Conservation (phyloP, 2,329 filamentous ascomycete genomes). For the Dactylellina cionopaga region DNA sequence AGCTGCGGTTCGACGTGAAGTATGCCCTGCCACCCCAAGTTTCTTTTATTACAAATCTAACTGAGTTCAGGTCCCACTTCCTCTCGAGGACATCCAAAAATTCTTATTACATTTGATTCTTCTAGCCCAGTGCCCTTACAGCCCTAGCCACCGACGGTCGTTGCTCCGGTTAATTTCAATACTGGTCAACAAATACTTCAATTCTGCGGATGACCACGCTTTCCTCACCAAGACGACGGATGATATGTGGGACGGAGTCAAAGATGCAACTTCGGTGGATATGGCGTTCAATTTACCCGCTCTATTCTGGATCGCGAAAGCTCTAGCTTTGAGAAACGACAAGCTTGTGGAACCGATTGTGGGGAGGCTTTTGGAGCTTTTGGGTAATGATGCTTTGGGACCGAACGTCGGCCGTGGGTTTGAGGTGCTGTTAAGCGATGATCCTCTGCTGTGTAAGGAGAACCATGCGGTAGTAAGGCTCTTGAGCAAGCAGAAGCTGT, state of each 20-base stretch:
- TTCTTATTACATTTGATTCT: slow-evolving; percentile 60
- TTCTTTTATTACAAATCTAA: slow-evolving; percentile 4
- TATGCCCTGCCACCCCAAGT: slow-evolving; percentile 14
- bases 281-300: slow-evolving; percentile 64
- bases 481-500: slow-evolving; percentile 72
- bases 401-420: slow-evolving; percentile 68
- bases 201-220: slow-evolving; percentile 42
- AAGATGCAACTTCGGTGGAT: slow-evolving; percentile 55
- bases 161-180: slow-evolving; percentile 62
- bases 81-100: slow-evolving; percentile 52
- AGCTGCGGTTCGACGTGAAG: slow-evolving; percentile 55
- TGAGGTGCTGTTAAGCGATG: slow-evolving; percentile 68
- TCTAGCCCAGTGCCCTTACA: slow-evolving; percentile 58
- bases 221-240: slow-evolving; percentile 38
- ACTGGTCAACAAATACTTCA: slow-evolving; percentile 61
- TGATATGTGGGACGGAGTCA: slow-evolving; percentile 36
- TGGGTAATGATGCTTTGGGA: slow-evolving; percentile 64
- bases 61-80: slow-evolving; percentile 54
- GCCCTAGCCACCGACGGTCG: slow-evolving; percentile 61
- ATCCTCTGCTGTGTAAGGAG: slow-evolving; percentile 69
- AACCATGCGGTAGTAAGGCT: slow-evolving; percentile 72
- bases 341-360: slow-evolving; percentile 53
- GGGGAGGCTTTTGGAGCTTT: slow-evolving; percentile 50
- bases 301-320: slow-evolving; percentile 71
- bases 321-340: slow-evolving; percentile 64